Base-by-base conservation (phyloP, 805 yeast species). In the Myxozyma melibiosi region DNA sequence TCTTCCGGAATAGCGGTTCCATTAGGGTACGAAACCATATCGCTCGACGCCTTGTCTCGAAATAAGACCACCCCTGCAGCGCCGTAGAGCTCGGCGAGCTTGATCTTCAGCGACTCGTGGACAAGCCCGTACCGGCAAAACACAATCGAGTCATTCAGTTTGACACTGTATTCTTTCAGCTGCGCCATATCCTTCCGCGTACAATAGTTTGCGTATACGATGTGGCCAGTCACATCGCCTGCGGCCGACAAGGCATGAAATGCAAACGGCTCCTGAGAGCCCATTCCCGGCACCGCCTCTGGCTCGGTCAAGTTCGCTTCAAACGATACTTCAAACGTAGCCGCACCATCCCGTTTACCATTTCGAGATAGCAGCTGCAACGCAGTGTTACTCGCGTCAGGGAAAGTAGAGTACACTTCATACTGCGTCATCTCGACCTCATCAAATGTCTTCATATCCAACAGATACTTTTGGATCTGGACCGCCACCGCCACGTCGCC, bases 1-100 rank as follows among this genome's bases (percentile, higher is more conserved):
- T 84, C 80, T 35, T 90, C 91, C 67, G 88, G 84, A 62, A 92
- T 78, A 0, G 91, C 90, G 0, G 85, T 85, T 1, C 94, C 94
- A 2, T 81, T 68, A 1, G 94, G 95, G 65, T 85, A 87, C 2
- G 88, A 73, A 58, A 77, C 70, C 65, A 75, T 81, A 2, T 37
- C 47, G 47, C 75, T 76, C 61, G 85, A 89, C 14, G 76, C 78
- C 11, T 90, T 89, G 62, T 87, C 94, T 1, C 86, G 75, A 68
- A 83, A 87, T 25, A 88, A 74, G 14, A 87, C 69, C 2, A 82
- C 90, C 28, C 85, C 94, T 48, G 73, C 70, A 37, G 86, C 86
- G 22, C 90, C 90, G 40, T 73, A 71, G 37, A 85, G 83, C 71
- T 87, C 86, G 14, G 92, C 92, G 68, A 83, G 82, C 67, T 83